Evolutionary conservation across 768 basidiomycete species (phyloP).

Genomic region (Pisolithus albus): DNA sequence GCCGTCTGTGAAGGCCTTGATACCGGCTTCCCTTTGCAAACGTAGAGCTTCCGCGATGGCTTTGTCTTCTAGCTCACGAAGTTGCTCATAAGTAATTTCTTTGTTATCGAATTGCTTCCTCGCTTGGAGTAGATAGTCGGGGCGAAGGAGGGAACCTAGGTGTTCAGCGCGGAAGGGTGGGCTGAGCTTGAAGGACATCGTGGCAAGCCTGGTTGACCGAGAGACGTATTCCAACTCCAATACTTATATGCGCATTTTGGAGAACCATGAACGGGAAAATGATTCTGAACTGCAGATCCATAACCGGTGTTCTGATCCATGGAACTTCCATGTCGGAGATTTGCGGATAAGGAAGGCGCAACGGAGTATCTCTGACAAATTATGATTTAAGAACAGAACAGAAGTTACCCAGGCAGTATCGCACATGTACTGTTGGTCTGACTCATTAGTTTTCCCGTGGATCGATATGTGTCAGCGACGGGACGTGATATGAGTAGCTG

Average conservation of each 20-base stretch:
- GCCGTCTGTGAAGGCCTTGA: conserved; percentile 38
- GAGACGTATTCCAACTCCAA: neutral
- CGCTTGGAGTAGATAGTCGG: conserved; percentile 32
- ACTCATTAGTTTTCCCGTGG: too few species aligned
- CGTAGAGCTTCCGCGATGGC: conserved; percentile 31
- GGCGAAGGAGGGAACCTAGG: conserved; percentile 39
- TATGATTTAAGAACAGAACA: too few species aligned
- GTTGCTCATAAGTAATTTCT: conserved; percentile 28
- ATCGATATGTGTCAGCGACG: too few species aligned
- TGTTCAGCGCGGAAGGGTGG: conserved; percentile 44
- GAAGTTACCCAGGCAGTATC: too few species aligned
- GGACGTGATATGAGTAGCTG: too few species aligned
- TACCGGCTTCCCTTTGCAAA: conserved; percentile 35
- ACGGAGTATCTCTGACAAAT: too few species aligned
- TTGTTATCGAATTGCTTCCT: conserved; percentile 30
- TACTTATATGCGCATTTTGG: neutral
- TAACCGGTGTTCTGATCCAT: too few species aligned
- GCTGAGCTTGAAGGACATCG: conserved; percentile 17
- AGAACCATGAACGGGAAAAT: neutral
- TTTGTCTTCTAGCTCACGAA: conserved; percentile 33
- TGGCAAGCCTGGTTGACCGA: neutral
- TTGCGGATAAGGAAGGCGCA: too few species aligned
- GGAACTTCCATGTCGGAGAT: too few species aligned
- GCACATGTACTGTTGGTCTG: too few species aligned
- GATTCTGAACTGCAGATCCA: too few species aligned